A percentile compares a stretch with the other conserved stretches of the same genome.
These are phyloP conservation scores for Blastomyces percursus DNA, from an alignment of 2,329 filamentous ascomycete genomes.

Conservation along the genomic window DNA sequence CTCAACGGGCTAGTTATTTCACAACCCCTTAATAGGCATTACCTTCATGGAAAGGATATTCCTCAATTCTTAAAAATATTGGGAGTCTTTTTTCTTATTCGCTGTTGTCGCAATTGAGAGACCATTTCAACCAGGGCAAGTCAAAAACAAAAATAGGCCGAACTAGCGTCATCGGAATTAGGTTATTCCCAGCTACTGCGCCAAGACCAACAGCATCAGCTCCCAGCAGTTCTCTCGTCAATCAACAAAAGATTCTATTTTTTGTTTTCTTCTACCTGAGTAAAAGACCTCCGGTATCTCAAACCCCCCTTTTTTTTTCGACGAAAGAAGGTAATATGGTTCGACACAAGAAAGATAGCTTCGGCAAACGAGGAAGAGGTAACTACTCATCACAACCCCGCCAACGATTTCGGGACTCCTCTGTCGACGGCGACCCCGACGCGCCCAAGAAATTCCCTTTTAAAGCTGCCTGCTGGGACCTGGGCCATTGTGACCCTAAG, in stretches of 20 bases:
- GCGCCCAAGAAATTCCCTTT: slow-evolving; percentile 42
- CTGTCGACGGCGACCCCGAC: slow-evolving; percentile 32
- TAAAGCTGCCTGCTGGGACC: slow-evolving; percentile 95
- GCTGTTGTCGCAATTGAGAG: background rate
- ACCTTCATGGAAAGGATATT: background rate
- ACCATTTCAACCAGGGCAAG: too few relatives aligned
- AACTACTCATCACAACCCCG: slow-evolving; percentile 47
- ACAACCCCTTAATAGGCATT: background rate
- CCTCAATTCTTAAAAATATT: background rate
- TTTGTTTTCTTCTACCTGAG: background rate
- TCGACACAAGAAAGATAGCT: slow-evolving; percentile 86
- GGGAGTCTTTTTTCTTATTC: background rate
- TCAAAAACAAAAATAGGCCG: too few relatives aligned
- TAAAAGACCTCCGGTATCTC: background rate
- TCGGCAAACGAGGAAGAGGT: slow-evolving; percentile 55
- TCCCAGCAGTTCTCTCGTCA: background rate
- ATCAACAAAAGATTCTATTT: too few relatives aligned
- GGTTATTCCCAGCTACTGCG: background rate
- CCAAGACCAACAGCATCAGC: too few relatives aligned
- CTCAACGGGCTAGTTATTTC: background rate
- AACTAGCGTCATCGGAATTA: background rate
- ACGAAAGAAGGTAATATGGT: slow-evolving; percentile 51
- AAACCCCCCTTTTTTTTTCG: background rate
- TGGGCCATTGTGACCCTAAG: slow-evolving; percentile 95
- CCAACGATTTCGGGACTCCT: slow-evolving; percentile 32